A percentile compares a stretch with the other conserved stretches of the same genome.
phyloP scores from a whole-genome alignment of 1,284 basidiomycete species.

The Boletus smithii region DNA sequence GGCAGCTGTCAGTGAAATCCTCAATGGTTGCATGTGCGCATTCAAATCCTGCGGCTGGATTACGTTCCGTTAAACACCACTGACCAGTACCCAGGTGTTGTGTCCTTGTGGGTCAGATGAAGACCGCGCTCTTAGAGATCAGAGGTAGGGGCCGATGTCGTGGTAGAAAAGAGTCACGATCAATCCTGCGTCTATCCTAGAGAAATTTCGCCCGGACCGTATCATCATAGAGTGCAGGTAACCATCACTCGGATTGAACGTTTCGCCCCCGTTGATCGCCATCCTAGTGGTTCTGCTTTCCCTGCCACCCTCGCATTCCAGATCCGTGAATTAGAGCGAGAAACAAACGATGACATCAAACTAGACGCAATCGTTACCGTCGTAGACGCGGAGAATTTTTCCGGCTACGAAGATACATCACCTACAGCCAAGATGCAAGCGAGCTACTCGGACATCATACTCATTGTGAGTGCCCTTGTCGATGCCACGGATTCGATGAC shows the following conservation, averaged over 20 bases:
- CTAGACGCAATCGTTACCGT: constrained; percentile 89
- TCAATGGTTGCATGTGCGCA: constrained; percentile 86
- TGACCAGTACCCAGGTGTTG: constrained; percentile 69
- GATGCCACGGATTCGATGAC: constrained; percentile 3
- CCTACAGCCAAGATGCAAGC: constrained; percentile 90
- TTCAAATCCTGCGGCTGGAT: background rate
- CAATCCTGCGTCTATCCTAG: constrained; percentile 35
- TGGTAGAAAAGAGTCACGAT: background rate
- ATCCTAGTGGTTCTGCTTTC: constrained; percentile 75
- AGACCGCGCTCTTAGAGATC: constrained; percentile 83
- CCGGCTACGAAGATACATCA: constrained; percentile 85
- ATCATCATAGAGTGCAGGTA: constrained; percentile 93
- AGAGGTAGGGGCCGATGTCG: constrained; percentile 47
- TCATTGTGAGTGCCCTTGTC: constrained; percentile 58
- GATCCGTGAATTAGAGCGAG: constrained; percentile 80
- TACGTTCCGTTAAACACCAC: background rate
- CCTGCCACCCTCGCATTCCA: constrained; percentile 90
- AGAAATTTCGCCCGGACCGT: constrained; percentile 78
- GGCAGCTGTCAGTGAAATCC: constrained; percentile 82
- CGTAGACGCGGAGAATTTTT: constrained; percentile 86
- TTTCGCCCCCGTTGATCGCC: constrained; percentile 3
- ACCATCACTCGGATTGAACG: constrained; percentile 26
- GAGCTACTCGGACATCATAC: constrained; percentile 86
- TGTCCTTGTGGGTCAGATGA: constrained; percentile 88
- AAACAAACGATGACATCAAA: constrained; percentile 71